Evolutionary conservation across 192 early-diverging fungal genomes (phyloP).

Genomic region (Linnemannia hyalina): DNA sequence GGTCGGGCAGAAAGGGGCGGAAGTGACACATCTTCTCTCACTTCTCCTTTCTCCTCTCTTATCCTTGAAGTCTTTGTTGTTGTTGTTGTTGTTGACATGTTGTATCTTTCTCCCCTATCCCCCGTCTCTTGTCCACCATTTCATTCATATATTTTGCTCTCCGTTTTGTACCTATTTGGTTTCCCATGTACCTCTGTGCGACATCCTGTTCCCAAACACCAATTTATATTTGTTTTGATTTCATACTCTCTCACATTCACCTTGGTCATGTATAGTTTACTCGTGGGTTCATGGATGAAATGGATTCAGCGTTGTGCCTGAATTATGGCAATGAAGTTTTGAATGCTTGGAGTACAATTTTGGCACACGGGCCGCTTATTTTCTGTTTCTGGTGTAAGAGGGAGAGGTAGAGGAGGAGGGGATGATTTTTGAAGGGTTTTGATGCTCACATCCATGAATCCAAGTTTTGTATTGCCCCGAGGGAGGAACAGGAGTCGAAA

Average conservation of each 20-base stretch:
- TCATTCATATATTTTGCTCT: constrained; percentile 1
- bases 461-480: neutral
- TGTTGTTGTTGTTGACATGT: neutral
- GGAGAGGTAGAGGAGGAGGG: neutral
- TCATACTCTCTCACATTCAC: neutral
- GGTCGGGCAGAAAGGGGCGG: neutral
- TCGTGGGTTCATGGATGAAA: neutral
- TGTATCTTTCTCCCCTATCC: neutral
- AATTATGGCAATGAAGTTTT: too few relatives aligned
- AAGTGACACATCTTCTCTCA: neutral
- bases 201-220: constrained; percentile 1
- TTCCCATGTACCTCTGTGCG: neutral
- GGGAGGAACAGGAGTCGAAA: neutral
- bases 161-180: neutral
- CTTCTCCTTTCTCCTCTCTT: neutral
- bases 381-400: neutral
- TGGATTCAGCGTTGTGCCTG: neutral
- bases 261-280: neutral
- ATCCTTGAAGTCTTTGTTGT: neutral
- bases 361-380: neutral
- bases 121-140: neutral
- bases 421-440: neutral
- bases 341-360: neutral
- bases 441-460: neutral
- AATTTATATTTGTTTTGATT: neutral